Conservation (phyloP, 108 stramenopile species). For the Mediolabrus comicus region DNA sequence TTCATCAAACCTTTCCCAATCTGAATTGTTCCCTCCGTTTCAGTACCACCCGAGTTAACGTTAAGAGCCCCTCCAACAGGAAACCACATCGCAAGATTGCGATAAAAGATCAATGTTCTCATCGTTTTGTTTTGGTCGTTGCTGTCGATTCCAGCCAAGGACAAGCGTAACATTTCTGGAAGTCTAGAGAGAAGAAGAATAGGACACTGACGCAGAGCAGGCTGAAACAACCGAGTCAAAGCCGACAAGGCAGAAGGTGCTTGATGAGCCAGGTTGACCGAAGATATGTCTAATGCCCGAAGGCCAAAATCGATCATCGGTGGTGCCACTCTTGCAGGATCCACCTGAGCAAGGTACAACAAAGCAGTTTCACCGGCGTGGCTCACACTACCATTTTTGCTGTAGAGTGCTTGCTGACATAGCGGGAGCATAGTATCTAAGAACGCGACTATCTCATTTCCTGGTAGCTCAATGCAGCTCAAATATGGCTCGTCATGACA, state of each 20-base stretch:
- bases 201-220: slow-evolving; percentile 62
- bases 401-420: slow-evolving; percentile 81
- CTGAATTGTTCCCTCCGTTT: slow-evolving; percentile 25
- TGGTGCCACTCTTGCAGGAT: slow-evolving; percentile 66
- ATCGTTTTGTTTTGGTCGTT: slow-evolving; percentile 90
- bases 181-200: slow-evolving; percentile 60
- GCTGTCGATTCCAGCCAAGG: slow-evolving; percentile 88
- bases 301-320: slow-evolving; percentile 86
- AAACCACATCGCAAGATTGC: slow-evolving; percentile 80
- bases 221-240: slow-evolving; percentile 67
- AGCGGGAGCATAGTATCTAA: slow-evolving; percentile 77
- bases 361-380: slow-evolving; percentile 86
- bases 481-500: slow-evolving; percentile 60
- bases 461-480: slow-evolving; percentile 43
- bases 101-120: slow-evolving; percentile 82
- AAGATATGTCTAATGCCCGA: slow-evolving; percentile 73
- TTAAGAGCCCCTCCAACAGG: slow-evolving; percentile 58
- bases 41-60: slow-evolving; percentile 2
- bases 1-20: slow-evolving; percentile 58
- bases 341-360: slow-evolving; percentile 77
- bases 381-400: slow-evolving; percentile 82
- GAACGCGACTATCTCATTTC: slow-evolving; percentile 72
- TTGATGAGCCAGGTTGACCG: slow-evolving; percentile 85
- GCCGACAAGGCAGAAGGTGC: slow-evolving; percentile 85
- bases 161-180: slow-evolving; percentile 73